Conservation (phyloP, 768 basidiomycete species). For the Rubroboletus pulcherrimus region DNA sequence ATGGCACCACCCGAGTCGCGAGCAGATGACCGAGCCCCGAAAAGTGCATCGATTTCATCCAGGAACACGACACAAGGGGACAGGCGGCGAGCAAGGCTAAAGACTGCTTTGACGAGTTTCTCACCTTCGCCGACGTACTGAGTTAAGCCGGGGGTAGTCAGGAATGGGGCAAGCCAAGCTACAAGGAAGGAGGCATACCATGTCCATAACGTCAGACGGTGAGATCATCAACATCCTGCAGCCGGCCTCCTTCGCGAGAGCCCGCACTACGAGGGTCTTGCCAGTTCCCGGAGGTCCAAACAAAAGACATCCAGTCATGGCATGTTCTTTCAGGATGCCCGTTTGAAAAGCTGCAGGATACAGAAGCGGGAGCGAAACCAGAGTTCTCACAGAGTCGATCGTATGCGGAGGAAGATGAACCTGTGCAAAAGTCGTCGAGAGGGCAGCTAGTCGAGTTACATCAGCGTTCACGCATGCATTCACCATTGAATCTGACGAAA, state of each 20-base stretch:
- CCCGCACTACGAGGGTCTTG: conserved; percentile 85
- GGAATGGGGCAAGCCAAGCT: not conserved
- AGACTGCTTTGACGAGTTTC: conserved; percentile 85
- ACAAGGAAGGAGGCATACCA: conserved; percentile 49
- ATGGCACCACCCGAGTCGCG: conserved; percentile 75
- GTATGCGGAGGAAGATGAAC: conserved; percentile 87
- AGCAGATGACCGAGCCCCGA: conserved; percentile 77
- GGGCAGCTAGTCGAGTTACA: conserved; percentile 43
- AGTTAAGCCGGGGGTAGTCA: conserved; percentile 3
- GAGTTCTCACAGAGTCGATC: conserved; percentile 87
- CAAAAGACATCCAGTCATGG: conserved; percentile 86
- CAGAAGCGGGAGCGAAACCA: conserved; percentile 85
- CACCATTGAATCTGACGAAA: not conserved
- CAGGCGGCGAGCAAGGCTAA: conserved; percentile 77
- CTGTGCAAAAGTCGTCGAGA: conserved; percentile 81
- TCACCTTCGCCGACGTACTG: conserved; percentile 89
- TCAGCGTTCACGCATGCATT: conserved; percentile 2
- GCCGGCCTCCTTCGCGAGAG: conserved; percentile 89
- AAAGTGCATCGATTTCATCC: conserved; percentile 92
- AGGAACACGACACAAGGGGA: conserved; percentile 93
- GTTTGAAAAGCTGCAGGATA: conserved; percentile 84
- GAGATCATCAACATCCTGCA: conserved; percentile 89
- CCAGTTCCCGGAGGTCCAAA: conserved; percentile 95
- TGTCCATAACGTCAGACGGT: conserved; percentile 94
- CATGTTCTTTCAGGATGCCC: conserved; percentile 87